Conservation (phyloP, 164 flowering plant genomes). For the Sedum album region DNA sequence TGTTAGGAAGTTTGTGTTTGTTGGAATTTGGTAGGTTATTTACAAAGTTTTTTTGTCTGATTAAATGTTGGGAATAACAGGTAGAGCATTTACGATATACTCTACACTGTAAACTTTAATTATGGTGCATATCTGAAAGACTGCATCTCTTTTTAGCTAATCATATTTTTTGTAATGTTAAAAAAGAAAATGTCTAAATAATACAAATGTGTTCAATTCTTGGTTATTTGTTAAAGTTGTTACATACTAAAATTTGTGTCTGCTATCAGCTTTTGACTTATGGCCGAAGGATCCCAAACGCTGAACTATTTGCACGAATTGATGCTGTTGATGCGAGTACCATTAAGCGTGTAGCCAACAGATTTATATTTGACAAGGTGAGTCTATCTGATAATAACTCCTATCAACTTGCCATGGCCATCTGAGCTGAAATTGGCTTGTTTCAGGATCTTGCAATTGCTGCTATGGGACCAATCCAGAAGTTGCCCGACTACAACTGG, state of each 20-base stretch:
- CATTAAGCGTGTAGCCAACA: conserved; percentile 80
- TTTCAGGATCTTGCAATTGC: conserved; percentile 80
- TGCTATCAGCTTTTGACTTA: conserved; percentile 75
- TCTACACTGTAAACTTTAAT: neutral
- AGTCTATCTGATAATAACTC: neutral
- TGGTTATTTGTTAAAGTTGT: neutral
- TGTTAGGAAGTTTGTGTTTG: neutral
- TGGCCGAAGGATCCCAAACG: conserved; percentile 78
- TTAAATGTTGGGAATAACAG: neutral
- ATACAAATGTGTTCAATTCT: neutral
- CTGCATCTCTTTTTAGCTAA: neutral
- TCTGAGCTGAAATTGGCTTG: neutral
- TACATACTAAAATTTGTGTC: conserved; percentile 7
- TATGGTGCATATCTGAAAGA: neutral
- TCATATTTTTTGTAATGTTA: neutral
- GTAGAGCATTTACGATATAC: neutral
- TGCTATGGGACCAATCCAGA: conserved; percentile 77
- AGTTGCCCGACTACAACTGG: conserved; percentile 93
- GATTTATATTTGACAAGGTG: conserved; percentile 75
- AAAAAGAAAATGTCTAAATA: neutral
- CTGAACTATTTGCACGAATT: conserved; percentile 86
- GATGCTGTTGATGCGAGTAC: conserved; percentile 92
- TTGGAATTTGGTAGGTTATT: neutral
- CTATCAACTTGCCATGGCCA: neutral
- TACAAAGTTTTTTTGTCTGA: neutral